Base-by-base conservation (phyloP, 441 rosid genomes). In the Isatis lusitanica region DNA sequence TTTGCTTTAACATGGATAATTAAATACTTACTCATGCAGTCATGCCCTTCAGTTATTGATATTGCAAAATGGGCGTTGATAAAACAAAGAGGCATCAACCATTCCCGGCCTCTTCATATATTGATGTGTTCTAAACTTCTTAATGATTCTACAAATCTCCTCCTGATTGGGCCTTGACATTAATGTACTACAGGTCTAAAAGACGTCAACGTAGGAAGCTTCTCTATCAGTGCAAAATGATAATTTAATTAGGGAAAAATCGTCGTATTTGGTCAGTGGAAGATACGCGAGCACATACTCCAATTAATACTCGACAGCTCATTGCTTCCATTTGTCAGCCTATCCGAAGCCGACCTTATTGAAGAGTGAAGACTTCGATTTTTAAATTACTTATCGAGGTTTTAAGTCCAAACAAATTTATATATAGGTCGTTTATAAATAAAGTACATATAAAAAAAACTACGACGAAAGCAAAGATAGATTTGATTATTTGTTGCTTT, bases 281-380 rank as follows among this genome's bases (percentile, higher is more conserved):
- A 75, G 78, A 60, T 40, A 68, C 51, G 35, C 17, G 60, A 52
- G 53, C 71, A 76, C 75, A 76, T 46, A 43, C 16, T 47, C 71
- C 79, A 63, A 70, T 51, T 63, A 63, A 63, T 38, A 13, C 30
- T 47, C 6, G 71, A 76, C 75, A 76, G 79, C 79, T 76, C 79
- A 76, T 57, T 70, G 66, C 71, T 70, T 63, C 66, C 71, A 47
- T 56, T 56, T 76, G 66, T 76, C 79, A 76, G 79, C 75, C 59
- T 70, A 76, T 56, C 60, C 60, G 12, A 63, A 56, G 79, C 79
- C 75, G 71, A 70, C 71, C 71, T 46, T 36, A 36, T 63, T n/a
- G 11, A 75, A 75, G 59, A 36, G 56, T n/a, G 11, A 75, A 75
- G 59, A 62, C 65, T 75, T 68, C 6, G 6, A 5, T 43, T 69